Evolutionary conservation across 2,329 filamentous ascomycete species (phyloP), one percentile per base, ranked within the genome.

Genomic region (Clonostachys sp.): DNA sequence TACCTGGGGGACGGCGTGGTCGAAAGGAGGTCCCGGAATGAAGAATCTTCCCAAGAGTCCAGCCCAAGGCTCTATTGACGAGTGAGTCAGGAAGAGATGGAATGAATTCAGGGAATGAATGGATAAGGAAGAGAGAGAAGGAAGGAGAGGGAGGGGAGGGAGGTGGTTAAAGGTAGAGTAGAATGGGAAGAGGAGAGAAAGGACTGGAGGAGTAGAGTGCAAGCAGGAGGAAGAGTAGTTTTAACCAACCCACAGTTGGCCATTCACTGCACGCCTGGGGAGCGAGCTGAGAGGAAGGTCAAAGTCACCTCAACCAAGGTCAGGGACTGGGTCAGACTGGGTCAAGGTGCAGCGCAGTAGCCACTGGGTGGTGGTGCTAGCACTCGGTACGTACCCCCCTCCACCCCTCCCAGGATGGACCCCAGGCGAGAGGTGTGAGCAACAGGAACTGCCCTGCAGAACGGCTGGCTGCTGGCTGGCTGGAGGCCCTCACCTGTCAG

Each of bases 61-160:
- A 39, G 36, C 36, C 36, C 36, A 39, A 18, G 36, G 36, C 36
- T 39, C 36, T 39, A 30, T 30, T 30, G 24, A 30, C 24, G 24
- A 53, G 57, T 60, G 57, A 60, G 65, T 66, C 66, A 67, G 71
- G 74, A 77, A 71, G 68, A 71, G 67, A 64, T 64, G 65, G 65
- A 65, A 70, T 63, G 69, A 70, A 45, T 44, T 69, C 71, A 74
- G 71, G 67, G 70, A 78, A 79, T 70, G 74, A 77, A 73, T 77
- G 73, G 72, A 72, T 69, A 55, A 66, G 60, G 50, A 54, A 62
- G 52, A 60, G 57, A 57, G 53, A 61, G 60, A 55, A 63, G 63
- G 60, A 61, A 64, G 70, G 70, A 64, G 57, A 60, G 60, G 58
- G 58, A 62, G 61, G 59, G 61, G 61, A 62, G 62, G 62, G 57